phyloP scores from a whole-genome alignment of 192 early-diverging fungal species.

The Allomyces javanicus region DNA sequence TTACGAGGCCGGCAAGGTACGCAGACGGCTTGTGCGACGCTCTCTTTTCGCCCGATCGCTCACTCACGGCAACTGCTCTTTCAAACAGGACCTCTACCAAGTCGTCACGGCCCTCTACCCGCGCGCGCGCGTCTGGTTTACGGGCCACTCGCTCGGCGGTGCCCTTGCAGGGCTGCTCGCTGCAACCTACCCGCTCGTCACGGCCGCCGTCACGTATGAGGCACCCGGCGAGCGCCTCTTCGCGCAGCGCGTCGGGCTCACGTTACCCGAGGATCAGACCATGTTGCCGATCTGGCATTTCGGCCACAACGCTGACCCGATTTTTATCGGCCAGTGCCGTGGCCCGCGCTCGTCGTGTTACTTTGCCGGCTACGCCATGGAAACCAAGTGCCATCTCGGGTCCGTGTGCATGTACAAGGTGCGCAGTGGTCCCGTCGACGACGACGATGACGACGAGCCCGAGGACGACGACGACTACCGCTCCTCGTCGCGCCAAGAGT shows the following conservation, averaged over 20 bases:
- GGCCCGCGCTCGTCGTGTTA: conserved; percentile 44
- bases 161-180: conserved; percentile 5
- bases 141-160: conserved; percentile 78
- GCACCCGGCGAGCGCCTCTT: conserved; percentile 64
- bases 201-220: conserved; percentile 55
- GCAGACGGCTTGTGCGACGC: background rate
- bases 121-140: conserved; percentile 46
- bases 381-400: conserved; percentile 72
- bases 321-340: conserved; percentile 68
- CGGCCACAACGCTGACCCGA: conserved; percentile 77
- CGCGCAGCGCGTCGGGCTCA: conserved; percentile 59
- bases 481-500: too few relatives aligned
- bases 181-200: conserved; percentile 13
- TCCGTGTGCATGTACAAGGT: conserved; percentile 7
- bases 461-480: too few relatives aligned
- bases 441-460: background rate
- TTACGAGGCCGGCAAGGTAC: conserved; percentile 39
- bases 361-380: conserved; percentile 49
- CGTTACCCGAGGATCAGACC: conserved; percentile 28
- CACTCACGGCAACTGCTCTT: conserved; percentile 18
- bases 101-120: conserved; percentile 47
- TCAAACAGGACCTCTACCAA: conserved; percentile 39
- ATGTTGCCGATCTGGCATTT: conserved; percentile 66
- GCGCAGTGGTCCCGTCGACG: too few relatives aligned
- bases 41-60: background rate